Evolutionary conservation across 306 rosid species (phyloP), one percentile per base, ranked within the genome.

Genomic region (Prunus mongolica): DNA sequence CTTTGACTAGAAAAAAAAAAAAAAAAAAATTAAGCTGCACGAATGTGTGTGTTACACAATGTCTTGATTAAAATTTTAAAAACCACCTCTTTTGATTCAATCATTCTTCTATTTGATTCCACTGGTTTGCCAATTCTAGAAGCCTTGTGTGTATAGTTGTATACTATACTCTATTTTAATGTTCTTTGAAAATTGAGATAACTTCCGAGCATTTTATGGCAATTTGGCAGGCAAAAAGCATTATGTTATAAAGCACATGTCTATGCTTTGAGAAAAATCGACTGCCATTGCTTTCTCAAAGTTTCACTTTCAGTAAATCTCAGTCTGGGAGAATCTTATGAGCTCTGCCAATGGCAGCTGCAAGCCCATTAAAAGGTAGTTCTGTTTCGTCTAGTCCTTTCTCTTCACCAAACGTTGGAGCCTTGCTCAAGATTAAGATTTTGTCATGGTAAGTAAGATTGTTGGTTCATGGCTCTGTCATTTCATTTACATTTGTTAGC

Each of bases 381-480:
- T 24, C 91, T 9, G 61, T 86, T 8, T 69, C 91, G 24, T 88
- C 92, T 46, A 89, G 97, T 78, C 96, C 97, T 76, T 91, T 82
- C 84, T 83, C 92, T 83, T 91, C 96, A 1, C 96, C 96, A 8
- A 89, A 93, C 77, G 78, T 93, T 16, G 89, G 86, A 6, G 98
- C 87, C 79, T 79, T 91, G 86, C 97, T 91, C 82, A 93, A 91
- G 90, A 87, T 93, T 68, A 89, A 84, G 87, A 89, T 88, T 77
- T 87, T 91, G 77, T 89, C 97, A 72, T 93, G 96, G 98, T 93
- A 80, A 74, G 6, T 49, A 49, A 49, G 88, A 27, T 75, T 56
- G 34, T 58, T 16, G 2, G 14, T 3, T 56, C 18, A 16, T 28
- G 27, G 61, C 20, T 79, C 2, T 38, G n/a, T 16, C 73, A 47